These are phyloP conservation scores for Microsporum ferrugineum DNA, from an alignment of 2,329 filamentous ascomycete species.

Conservation along the genomic window DNA sequence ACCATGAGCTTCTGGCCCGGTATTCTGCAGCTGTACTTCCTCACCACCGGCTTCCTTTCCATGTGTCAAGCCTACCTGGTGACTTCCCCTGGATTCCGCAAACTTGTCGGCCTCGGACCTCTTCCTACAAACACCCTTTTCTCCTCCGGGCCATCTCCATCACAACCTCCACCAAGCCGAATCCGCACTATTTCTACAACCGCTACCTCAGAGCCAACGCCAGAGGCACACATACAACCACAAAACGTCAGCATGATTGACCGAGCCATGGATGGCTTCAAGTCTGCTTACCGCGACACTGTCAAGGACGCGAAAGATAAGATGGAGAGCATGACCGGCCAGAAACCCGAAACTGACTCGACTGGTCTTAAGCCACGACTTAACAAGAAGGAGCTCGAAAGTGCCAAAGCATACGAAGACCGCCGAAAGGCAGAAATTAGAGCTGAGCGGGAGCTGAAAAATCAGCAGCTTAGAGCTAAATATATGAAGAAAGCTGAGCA, in stretches of 20 bases:
- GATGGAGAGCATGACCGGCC: slow-evolving; percentile 17
- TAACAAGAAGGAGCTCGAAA: slow-evolving; percentile 24
- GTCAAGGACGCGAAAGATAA: slow-evolving; percentile 17
- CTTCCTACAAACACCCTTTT: slow-evolving; percentile 8
- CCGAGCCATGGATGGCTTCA: slow-evolving; percentile 25
- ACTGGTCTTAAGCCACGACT: slow-evolving; percentile 18
- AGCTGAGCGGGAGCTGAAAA: slow-evolving; percentile 26
- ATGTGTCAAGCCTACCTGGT: slow-evolving; percentile 38
- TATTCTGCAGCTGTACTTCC: slow-evolving; percentile 53
- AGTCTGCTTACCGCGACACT: slow-evolving; percentile 19
- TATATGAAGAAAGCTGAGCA: slow-evolving; percentile 8
- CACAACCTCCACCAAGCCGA: neutral
- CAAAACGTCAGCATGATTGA: slow-evolving; percentile 24
- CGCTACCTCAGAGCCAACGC: slow-evolving; percentile 7
- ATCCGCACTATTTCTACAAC: slow-evolving; percentile 7
- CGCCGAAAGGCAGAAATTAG: slow-evolving; percentile 20
- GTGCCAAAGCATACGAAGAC: slow-evolving; percentile 23
- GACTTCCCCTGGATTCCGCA: slow-evolving; percentile 25
- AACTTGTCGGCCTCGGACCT: slow-evolving; percentile 19
- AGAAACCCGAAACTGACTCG: slow-evolving; percentile 12
- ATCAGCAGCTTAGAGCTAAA: slow-evolving; percentile 12
- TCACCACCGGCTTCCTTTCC: slow-evolving; percentile 30
- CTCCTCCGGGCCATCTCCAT: neutral
- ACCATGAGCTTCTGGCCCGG: slow-evolving; percentile 47
- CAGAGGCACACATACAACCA: slow-evolving; percentile 8